Conservation (phyloP, 331 rosid species). For the Erythrophleum ivorense region DNA sequence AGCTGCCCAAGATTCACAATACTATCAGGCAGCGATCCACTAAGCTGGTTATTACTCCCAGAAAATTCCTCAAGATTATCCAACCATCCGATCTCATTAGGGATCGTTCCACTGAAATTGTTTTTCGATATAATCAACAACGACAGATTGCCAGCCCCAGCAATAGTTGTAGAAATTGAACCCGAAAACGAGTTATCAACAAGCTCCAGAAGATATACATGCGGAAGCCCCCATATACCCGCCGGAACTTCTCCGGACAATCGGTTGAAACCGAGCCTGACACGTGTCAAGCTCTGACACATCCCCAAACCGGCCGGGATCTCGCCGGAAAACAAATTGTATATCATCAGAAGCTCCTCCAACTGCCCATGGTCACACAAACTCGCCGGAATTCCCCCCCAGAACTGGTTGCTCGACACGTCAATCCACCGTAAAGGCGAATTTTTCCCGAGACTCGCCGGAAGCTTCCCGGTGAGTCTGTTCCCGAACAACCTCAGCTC, state of each 20-base stretch:
- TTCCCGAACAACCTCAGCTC: constrained; percentile 75
- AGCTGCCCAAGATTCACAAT: constrained; percentile 69
- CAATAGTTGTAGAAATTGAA: constrained; percentile 63
- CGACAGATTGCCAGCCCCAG: constrained; percentile 68
- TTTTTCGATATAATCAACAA: constrained; percentile 62
- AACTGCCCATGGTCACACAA: constrained; percentile 65
- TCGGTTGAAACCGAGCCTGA: constrained; percentile 65
- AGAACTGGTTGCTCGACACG: constrained; percentile 68
- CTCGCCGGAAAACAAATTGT: constrained; percentile 69
- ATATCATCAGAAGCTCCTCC: constrained; percentile 73
- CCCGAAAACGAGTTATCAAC: constrained; percentile 72
- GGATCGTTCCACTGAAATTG: constrained; percentile 69
- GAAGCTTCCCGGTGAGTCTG: constrained; percentile 66
- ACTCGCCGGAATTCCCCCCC: constrained; percentile 68
- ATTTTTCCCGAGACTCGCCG: constrained; percentile 63
- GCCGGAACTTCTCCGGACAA: constrained; percentile 82
- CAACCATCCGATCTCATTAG: constrained; percentile 84
- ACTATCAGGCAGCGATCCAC: constrained; percentile 64
- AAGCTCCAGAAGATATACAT: constrained; percentile 70
- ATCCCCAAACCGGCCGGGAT: constrained; percentile 72
- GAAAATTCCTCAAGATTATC: constrained; percentile 64
- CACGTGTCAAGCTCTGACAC: constrained; percentile 70
- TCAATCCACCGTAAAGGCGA: constrained; percentile 74
- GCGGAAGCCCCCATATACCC: constrained; percentile 82
- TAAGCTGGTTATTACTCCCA: constrained; percentile 55